Percentiles rank a stretch among this genome's conserved stretches.
Evolutionary conservation across 2,329 filamentous ascomycete species (phyloP).

Genomic region (Fusarium palustre): DNA sequence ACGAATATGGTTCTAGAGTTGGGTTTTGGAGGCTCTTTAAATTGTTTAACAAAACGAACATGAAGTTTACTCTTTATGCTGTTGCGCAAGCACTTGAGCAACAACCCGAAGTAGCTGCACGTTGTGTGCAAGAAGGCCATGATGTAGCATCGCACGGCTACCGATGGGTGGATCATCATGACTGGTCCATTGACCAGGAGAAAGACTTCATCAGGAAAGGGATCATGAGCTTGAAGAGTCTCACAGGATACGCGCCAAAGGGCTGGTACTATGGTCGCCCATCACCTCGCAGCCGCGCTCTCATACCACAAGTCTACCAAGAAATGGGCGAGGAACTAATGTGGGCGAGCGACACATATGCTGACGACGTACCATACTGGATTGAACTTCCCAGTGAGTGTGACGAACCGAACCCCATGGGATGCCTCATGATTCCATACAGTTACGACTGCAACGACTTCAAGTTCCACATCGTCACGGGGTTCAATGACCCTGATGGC

Average conservation of each 20-base stretch:
- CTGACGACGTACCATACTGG: slow-evolving; percentile 18
- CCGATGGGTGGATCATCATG: slow-evolving; percentile 18
- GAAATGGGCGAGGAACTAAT: slow-evolving; percentile 10
- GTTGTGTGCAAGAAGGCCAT: slow-evolving; percentile 4
- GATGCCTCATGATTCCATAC: slow-evolving; percentile 11
- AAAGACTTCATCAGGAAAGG: background rate
- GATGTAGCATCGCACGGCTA: slow-evolving; percentile 15
- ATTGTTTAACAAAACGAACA: background rate
- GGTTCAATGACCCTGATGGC: background rate
- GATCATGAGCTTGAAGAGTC: background rate
- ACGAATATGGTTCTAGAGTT: slow-evolving; percentile 18
- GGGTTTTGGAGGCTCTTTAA: slow-evolving; percentile 13
- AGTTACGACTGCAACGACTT: slow-evolving; percentile 24
- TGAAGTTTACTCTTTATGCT: slow-evolving; percentile 15
- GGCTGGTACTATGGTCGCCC: slow-evolving; percentile 22
- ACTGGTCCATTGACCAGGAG: slow-evolving; percentile 2
- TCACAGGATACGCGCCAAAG: background rate
- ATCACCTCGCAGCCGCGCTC: background rate
- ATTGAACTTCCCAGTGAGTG: background rate
- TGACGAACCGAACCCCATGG: background rate
- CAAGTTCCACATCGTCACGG: slow-evolving; percentile 2
- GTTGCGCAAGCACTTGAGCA: slow-evolving; percentile 6
- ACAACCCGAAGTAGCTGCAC: slow-evolving; percentile 8
- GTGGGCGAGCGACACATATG: slow-evolving; percentile 8
- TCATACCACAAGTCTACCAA: background rate